These are phyloP conservation scores for Dryas integrifolia DNA, from an alignment of 331 rosid genomes.

Conservation along the genomic window DNA sequence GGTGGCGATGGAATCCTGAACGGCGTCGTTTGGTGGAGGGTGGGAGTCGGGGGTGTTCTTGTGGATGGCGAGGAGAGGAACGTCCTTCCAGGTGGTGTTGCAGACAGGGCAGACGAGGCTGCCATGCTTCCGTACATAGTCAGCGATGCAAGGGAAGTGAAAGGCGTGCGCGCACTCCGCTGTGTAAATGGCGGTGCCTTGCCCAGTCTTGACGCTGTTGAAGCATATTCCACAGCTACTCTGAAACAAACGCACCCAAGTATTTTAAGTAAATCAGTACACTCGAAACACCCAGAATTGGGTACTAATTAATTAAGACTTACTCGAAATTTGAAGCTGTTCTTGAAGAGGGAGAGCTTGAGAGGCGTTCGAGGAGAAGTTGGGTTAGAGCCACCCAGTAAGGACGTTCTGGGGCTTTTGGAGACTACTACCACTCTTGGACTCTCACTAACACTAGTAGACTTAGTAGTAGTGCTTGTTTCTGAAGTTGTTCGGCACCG, in stretches of 20 bases:
- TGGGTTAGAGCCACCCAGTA: constrained; percentile 53
- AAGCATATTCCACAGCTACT: constrained; percentile 92
- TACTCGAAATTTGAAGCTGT: constrained; percentile 96
- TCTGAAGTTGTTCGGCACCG: constrained; percentile 12
- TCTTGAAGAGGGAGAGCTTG: constrained; percentile 79
- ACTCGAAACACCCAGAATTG: not conserved
- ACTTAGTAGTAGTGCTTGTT: too few relatives aligned
- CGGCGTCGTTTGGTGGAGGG: constrained; percentile 26
- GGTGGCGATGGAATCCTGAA: not conserved
- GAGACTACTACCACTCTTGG: constrained; percentile 33
- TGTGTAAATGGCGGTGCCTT: constrained; percentile 94
- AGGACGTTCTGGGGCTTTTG: constrained; percentile 40
- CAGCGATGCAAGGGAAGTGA: constrained; percentile 89
- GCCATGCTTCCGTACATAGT: constrained; percentile 60
- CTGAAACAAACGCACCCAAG: constrained; percentile 33
- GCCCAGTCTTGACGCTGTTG: constrained; percentile 89
- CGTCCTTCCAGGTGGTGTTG: constrained; percentile 81
- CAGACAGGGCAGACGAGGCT: constrained; percentile 82
- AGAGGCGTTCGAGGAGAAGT: constrained; percentile 88
- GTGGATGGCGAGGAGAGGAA: constrained; percentile 71
- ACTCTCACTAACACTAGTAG: constrained; percentile 20
- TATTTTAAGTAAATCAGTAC: too few relatives aligned
- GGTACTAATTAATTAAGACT: not conserved
- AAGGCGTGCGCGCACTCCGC: constrained; percentile 93
- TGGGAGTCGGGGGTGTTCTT: constrained; percentile 34